phyloP scores from a whole-genome alignment of 2,329 filamentous ascomycete genomes.

The Hypoxylon sp. region DNA sequence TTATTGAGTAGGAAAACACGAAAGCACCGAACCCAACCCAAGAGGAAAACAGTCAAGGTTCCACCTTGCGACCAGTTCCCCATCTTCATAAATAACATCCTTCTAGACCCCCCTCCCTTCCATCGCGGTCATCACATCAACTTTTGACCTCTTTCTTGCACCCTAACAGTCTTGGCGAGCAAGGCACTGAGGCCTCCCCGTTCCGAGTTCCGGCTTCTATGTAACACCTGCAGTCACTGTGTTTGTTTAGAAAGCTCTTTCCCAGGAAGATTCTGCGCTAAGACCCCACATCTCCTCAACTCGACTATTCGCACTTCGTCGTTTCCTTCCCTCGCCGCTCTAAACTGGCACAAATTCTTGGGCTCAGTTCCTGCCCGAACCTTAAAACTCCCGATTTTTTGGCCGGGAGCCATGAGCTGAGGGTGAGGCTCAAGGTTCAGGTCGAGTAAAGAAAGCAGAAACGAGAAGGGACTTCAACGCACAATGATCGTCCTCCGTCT shows the following conservation, averaged over 20 bases:
- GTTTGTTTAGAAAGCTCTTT: slow-evolving; percentile 22
- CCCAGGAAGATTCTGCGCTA: slow-evolving; percentile 22
- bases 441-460: slow-evolving; percentile 35
- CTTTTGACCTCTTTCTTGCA: slow-evolving; percentile 32
- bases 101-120: slow-evolving; percentile 25
- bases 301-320: neutral
- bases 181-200: slow-evolving; percentile 40
- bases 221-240: slow-evolving; percentile 7
- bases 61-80: slow-evolving; percentile 21
- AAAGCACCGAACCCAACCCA: neutral
- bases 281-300: slow-evolving; percentile 32
- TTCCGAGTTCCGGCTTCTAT: slow-evolving; percentile 36
- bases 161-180: slow-evolving; percentile 42
- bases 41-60: slow-evolving; percentile 9
- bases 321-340: slow-evolving; percentile 17
- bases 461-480: slow-evolving; percentile 32
- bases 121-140: slow-evolving; percentile 31
- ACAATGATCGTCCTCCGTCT: slow-evolving; percentile 49
- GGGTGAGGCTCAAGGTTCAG: slow-evolving; percentile 31
- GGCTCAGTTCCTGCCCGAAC: slow-evolving; percentile 19
- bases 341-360: slow-evolving; percentile 18
- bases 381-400: slow-evolving; percentile 18
- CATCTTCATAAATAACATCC: slow-evolving; percentile 30
- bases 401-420: slow-evolving; percentile 41
- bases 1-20: slow-evolving; percentile 13